Conservation (phyloP, 1,139 yeast species). For the Geotrichum cucujoidarum region DNA sequence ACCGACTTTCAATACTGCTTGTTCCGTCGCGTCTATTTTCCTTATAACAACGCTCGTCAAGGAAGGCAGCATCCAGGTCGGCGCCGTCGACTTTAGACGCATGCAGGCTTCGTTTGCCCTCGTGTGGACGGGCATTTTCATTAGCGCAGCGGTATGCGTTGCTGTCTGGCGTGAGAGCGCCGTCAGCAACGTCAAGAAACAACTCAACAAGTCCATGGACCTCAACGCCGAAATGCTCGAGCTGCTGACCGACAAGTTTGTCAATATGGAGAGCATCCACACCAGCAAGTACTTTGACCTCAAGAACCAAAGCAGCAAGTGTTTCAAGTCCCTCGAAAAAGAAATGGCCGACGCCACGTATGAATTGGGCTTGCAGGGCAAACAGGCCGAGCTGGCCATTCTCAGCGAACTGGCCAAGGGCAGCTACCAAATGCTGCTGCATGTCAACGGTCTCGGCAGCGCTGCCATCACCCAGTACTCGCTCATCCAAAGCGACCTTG, state of each 20-base stretch:
- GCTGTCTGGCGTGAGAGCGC: conserved; percentile 63
- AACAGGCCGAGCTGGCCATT: conserved; percentile 48
- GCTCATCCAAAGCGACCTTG: conserved; percentile 27
- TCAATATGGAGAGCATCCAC: conserved; percentile 47
- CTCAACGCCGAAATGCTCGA: conserved; percentile 51
- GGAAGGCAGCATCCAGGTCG: conserved; percentile 66
- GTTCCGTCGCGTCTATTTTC: conserved; percentile 70
- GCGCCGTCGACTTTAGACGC: conserved; percentile 54
- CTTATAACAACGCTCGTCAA: conserved; percentile 68
- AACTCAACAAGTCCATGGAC: conserved; percentile 51
- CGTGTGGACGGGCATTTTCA: conserved; percentile 56
- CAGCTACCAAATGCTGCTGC: conserved; percentile 50
- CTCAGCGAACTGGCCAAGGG: conserved; percentile 48
- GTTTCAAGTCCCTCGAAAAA: conserved; percentile 42
- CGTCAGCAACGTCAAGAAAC: conserved; percentile 41
- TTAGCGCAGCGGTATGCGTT: conserved; percentile 58
- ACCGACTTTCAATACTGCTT: conserved; percentile 74
- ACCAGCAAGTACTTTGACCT: conserved; percentile 40
- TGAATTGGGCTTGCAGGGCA: conserved; percentile 54
- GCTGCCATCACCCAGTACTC: conserved; percentile 66
- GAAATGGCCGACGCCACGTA: conserved; percentile 56
- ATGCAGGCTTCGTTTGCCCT: conserved; percentile 54
- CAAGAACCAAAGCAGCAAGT: conserved; percentile 41
- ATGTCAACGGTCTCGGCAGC: conserved; percentile 61
- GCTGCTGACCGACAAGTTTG: conserved; percentile 49